Evolutionary conservation across 371 early-diverging fungal genomes (phyloP), one percentile per base, ranked within the genome.

Genomic region (Chytridiales sp.): DNA sequence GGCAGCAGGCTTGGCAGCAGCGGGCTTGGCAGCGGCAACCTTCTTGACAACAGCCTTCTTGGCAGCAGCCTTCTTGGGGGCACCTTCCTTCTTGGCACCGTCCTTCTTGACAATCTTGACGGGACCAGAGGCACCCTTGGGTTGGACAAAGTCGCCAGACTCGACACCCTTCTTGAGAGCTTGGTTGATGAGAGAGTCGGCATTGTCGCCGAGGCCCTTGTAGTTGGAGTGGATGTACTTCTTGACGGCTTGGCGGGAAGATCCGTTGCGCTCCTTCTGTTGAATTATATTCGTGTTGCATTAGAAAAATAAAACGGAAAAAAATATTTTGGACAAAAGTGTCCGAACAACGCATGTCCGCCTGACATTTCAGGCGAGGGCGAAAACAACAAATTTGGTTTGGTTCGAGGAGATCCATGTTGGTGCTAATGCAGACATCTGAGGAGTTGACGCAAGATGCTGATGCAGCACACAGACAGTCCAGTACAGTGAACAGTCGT

Each of bases 211-310:
- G 15, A 69, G 56, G 5, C 63, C 64, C 59, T 81, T 78, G 76
- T 80, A 87, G 83, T 88, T 91, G 66, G 87, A 82, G 64, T 81
- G 72, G 64, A 91, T 88, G 74, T 88, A 89, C 78, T 89, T 91
- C 73, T 88, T 89, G 77, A 91, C 83, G 47, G 87, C 87, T 61
- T 82, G 86, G 68, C 90, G 86, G 41, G 85, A 84, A 58, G 84
- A 82, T 47, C 91, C 91, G 67, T 80, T 84, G 69, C 89, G 85
- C 71, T 89, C 89, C 78, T 87, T 87, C 72, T 68, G 44, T 34
- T 13, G 32, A 19, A 11, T 38, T 38, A 38, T 9, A 11, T 38
- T 11, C 38, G 9, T 38, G 38, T 13, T 39, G 39, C 39, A 39
- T 13, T n/a, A 39, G 39, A 39, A 39, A 13, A 39, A 39, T 13